Conservation (phyloP, 345 rosid genomes). For the Gossypium arboreum region DNA sequence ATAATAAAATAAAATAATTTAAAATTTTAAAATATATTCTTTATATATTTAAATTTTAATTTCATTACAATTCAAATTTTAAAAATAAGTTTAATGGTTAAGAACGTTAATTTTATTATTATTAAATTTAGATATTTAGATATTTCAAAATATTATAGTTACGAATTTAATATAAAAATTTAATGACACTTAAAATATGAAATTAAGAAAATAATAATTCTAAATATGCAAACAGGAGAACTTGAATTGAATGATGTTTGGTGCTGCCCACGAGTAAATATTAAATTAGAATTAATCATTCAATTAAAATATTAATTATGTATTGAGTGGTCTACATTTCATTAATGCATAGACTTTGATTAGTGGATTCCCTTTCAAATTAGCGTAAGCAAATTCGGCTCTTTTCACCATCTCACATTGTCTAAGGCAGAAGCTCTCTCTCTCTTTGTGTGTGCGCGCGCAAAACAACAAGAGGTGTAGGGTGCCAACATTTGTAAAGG, state of each 20-base stretch:
- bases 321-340: slow-evolving; percentile 43
- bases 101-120: too few relatives aligned
- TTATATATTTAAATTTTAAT: background rate
- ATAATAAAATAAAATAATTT: background rate
- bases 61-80: too few relatives aligned
- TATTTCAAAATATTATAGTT: too few relatives aligned
- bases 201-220: too few relatives aligned
- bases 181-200: too few relatives aligned
- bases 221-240: too few relatives aligned
- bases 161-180: too few relatives aligned
- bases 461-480: slow-evolving; percentile 13
- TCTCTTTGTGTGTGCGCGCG: background rate
- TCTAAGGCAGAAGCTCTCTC: background rate
- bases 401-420: slow-evolving; percentile 9
- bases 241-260: slow-evolving; percentile 16
- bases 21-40: slow-evolving; percentile 6
- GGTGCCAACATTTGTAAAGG: slow-evolving; percentile 28
- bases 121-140: too few relatives aligned
- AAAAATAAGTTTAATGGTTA: too few relatives aligned
- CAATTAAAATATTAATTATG: slow-evolving; percentile 11
- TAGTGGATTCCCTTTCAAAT: slow-evolving; percentile 41
- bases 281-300: background rate
- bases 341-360: slow-evolving; percentile 30
- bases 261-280: slow-evolving; percentile 16
- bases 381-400: slow-evolving; percentile 21